phyloP scores from a whole-genome alignment of 495 filamentous ascomycete species.

The Neurospora africana region DNA sequence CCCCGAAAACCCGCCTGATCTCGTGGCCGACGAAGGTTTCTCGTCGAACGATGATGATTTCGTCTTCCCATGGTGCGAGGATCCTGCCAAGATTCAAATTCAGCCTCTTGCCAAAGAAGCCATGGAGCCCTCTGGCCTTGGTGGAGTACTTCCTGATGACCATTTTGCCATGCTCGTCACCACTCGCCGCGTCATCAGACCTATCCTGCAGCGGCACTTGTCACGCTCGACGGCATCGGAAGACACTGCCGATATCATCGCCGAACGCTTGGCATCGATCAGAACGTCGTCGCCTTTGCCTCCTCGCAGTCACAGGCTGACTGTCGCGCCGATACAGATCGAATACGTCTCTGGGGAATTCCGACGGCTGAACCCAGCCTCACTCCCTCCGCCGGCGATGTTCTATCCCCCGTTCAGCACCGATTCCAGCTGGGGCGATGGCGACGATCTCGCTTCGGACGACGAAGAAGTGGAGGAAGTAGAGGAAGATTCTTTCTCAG shows the following conservation, averaged over 20 bases:
- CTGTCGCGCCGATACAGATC: slow-evolving; percentile 17
- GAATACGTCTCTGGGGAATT: slow-evolving; percentile 25
- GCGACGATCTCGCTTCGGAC: slow-evolving; percentile 24
- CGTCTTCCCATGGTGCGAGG: slow-evolving; percentile 29
- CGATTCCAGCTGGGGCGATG: slow-evolving; percentile 17
- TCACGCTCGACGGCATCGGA: slow-evolving; percentile 10
- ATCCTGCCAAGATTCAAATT: slow-evolving; percentile 11
- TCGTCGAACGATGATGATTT: slow-evolving; percentile 19
- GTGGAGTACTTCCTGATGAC: slow-evolving; percentile 54
- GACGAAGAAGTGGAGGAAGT: slow-evolving; percentile 8
- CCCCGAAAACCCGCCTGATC: slow-evolving; percentile 9
- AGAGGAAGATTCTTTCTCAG: not conserved
- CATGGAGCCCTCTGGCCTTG: slow-evolving; percentile 54
- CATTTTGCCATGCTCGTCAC: slow-evolving; percentile 52
- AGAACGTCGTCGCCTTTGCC: slow-evolving; percentile 23
- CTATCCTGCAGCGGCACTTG: not conserved
- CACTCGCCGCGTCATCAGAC: slow-evolving; percentile 31
- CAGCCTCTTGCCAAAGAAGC: slow-evolving; percentile 34
- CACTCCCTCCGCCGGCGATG: slow-evolving; percentile 34
- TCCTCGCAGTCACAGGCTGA: not conserved
- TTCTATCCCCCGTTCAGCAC: slow-evolving; percentile 27
- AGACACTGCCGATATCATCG: slow-evolving; percentile 25
- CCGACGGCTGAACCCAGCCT: slow-evolving; percentile 25
- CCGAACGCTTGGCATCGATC: slow-evolving; percentile 25
- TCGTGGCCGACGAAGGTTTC: slow-evolving; percentile 18